Percentiles rank a stretch among this genome's conserved stretches.
Conservation (phyloP, 495 filamentous ascomycete genomes). For the Hyaloscypha variabilis region DNA sequence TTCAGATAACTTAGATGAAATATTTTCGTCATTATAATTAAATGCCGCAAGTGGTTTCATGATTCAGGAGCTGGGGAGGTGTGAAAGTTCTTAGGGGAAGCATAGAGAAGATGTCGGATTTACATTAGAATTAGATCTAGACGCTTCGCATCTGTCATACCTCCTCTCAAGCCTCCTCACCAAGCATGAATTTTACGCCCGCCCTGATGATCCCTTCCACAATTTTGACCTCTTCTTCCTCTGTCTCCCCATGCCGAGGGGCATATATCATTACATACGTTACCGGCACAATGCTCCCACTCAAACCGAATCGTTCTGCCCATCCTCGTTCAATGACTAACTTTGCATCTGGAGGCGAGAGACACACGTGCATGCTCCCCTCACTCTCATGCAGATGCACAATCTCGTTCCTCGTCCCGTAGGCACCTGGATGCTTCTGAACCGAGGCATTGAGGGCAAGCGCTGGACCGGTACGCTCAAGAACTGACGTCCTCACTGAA, state of each 20-base stretch:
- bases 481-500: conserved; percentile 21
- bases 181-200: conserved; percentile 9
- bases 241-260: conserved; percentile 37
- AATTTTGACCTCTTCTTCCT: conserved; percentile 30
- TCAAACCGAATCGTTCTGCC: conserved; percentile 36
- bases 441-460: conserved; percentile 25
- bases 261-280: conserved; percentile 39
- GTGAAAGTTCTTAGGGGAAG: too few species aligned
- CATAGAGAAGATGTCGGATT: too few species aligned
- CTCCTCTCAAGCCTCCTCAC: not conserved
- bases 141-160: not conserved
- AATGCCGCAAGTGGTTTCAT: too few species aligned
- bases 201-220: conserved; percentile 22
- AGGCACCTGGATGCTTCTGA: not conserved
- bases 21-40: too few species aligned
- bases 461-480: conserved; percentile 33
- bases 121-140: too few species aligned
- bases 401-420: conserved; percentile 31
- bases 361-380: conserved; percentile 35
- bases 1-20: too few species aligned
- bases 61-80: too few species aligned
- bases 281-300: conserved; percentile 32
- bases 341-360: conserved; percentile 37
- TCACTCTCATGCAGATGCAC: conserved; percentile 40
- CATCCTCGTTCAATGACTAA: conserved; percentile 35